Percentiles rank a stretch among this genome's conserved stretches.
These are phyloP conservation scores for Aspergillus caelatus DNA, from an alignment of 2,329 filamentous ascomycete genomes.

Conservation along the genomic window DNA sequence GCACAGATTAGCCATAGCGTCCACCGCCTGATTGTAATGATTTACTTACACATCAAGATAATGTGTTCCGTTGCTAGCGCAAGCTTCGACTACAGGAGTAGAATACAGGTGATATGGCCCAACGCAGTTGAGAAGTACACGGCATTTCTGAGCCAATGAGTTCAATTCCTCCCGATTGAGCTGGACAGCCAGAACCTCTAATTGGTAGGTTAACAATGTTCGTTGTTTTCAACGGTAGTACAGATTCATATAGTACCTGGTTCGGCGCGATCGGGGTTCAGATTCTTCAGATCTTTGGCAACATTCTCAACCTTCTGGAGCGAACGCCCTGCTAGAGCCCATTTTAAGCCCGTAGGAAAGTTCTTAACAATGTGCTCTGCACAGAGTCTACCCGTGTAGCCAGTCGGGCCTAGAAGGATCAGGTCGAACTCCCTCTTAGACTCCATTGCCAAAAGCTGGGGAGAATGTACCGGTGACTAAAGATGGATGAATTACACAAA, in stretches of 20 bases:
- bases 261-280: conserved; percentile 69
- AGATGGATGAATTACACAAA: neutral
- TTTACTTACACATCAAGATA: conserved; percentile 62
- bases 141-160: conserved; percentile 57
- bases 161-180: conserved; percentile 55
- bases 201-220: conserved; percentile 10
- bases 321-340: conserved; percentile 87
- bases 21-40: neutral
- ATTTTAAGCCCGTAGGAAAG: conserved; percentile 76
- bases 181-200: conserved; percentile 50
- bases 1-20: conserved; percentile 9
- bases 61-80: conserved; percentile 66
- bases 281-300: conserved; percentile 64
- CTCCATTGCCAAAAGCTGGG: conserved; percentile 36
- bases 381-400: conserved; percentile 80
- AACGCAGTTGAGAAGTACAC: conserved; percentile 62
- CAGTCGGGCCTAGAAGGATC: conserved; percentile 69
- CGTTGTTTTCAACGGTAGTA: neutral
- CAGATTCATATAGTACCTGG: conserved; percentile 58
- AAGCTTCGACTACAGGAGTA: conserved; percentile 66
- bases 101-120: conserved; percentile 68
- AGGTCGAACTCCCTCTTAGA: conserved; percentile 62
- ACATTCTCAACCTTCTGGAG: conserved; percentile 71
- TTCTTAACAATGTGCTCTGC: conserved; percentile 73
- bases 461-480: neutral